phyloP scores from a whole-genome alignment of 2,329 filamentous ascomycete genomes.

The Cladophialophora yegresii region DNA sequence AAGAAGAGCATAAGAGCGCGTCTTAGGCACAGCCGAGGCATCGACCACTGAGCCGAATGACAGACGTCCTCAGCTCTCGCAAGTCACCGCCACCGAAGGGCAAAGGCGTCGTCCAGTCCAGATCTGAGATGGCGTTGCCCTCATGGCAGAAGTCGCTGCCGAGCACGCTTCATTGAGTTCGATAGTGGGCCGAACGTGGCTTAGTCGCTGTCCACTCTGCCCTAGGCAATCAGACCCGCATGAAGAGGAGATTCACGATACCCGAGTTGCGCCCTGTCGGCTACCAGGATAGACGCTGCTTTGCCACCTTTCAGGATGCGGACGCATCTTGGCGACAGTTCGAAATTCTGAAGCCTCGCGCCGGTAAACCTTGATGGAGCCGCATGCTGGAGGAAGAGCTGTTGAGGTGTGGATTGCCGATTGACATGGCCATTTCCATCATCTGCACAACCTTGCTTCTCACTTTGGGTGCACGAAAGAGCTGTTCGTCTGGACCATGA shows the following conservation, averaged over 20 bases:
- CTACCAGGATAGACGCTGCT: not conserved
- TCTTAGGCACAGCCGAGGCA: not conserved
- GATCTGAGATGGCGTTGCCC: not conserved
- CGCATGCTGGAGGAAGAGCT: no score
- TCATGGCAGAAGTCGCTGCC: not conserved
- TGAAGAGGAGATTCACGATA: not conserved
- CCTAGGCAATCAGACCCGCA: not conserved
- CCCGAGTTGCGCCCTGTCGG: not conserved
- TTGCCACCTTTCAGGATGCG: not conserved
- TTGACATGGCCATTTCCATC: not conserved
- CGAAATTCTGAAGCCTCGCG: not conserved
- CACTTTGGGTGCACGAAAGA: not conserved
- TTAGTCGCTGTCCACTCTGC: not conserved
- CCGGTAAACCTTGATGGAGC: not conserved
- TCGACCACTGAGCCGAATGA: not conserved
- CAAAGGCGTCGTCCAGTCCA: not conserved
- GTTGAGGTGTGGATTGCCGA: not conserved
- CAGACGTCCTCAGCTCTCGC: conserved; percentile 1
- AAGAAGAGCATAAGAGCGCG: not conserved
- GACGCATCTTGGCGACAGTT: not conserved
- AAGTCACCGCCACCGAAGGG: not conserved
- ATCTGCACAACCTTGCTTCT: not conserved
- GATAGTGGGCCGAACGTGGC: not conserved
- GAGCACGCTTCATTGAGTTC: not conserved
- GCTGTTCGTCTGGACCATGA: no score